Conservation (phyloP, 176 grass and related monocot species). For the Typha latifolia region DNA sequence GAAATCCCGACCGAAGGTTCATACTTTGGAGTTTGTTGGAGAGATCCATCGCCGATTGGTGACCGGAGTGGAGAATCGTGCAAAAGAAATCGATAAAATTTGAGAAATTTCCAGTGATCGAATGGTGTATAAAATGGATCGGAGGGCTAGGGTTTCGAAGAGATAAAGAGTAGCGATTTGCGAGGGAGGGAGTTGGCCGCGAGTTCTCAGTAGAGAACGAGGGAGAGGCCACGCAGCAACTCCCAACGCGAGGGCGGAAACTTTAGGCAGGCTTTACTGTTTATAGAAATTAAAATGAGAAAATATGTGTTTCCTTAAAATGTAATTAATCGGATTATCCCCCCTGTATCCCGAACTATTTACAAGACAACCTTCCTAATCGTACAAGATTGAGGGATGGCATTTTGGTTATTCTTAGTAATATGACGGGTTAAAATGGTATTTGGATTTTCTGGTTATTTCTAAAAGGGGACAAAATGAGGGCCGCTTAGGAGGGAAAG, state of each 20-base stretch:
- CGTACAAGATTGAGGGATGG: background rate
- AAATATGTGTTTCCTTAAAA: background rate
- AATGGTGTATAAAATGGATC: too few species aligned
- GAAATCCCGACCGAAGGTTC: slow-evolving; percentile 15
- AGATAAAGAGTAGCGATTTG: background rate
- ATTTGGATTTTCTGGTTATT: background rate
- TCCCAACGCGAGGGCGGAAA: background rate
- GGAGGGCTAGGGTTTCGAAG: background rate
- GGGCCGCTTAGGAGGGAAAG: background rate
- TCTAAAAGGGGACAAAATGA: background rate
- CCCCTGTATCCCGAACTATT: background rate
- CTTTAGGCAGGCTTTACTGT: background rate
- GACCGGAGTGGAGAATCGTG: background rate
- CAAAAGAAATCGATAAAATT: too few species aligned
- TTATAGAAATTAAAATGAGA: background rate
- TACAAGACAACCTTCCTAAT: background rate
- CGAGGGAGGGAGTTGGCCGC: too few species aligned
- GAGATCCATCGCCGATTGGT: slow-evolving; percentile 17
- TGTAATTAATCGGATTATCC: background rate
- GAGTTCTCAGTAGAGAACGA: background rate
- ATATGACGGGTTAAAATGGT: too few species aligned
- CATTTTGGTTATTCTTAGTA: background rate
- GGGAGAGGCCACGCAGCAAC: background rate
- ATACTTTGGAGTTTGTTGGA: slow-evolving; percentile 40
- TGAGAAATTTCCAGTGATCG: too few species aligned